Evolutionary conservation across 1,139 yeast species (phyloP).

Genomic region (Torulaspora globosa): DNA sequence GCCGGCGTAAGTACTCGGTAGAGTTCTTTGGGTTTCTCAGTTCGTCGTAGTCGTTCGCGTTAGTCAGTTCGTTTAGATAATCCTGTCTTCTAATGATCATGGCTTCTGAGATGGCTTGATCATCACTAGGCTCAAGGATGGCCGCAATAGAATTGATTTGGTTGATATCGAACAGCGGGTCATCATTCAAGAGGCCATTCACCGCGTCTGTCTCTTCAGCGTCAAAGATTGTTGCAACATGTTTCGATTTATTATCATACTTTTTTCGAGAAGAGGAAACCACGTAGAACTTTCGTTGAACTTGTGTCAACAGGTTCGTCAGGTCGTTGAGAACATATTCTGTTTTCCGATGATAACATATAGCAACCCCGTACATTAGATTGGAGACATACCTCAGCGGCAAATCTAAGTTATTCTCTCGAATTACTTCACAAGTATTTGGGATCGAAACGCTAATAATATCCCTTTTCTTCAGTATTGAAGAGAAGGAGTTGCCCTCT

Average conservation of each 20-base stretch:
- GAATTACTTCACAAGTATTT: constrained; percentile 30
- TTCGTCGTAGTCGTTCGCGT: constrained; percentile 15
- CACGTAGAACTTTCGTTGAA: constrained; percentile 22
- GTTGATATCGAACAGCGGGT: constrained; percentile 27
- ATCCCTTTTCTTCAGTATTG: constrained; percentile 27
- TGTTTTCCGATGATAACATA: constrained; percentile 34
- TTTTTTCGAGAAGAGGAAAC: constrained; percentile 5
- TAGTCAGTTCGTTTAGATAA: constrained; percentile 29
- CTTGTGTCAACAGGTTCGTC: constrained; percentile 20
- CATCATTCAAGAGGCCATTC: constrained; percentile 25
- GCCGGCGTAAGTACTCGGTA: constrained; percentile 15
- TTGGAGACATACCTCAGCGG: constrained; percentile 33
- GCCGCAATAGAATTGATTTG: constrained; percentile 18
- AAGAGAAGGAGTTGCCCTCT: constrained; percentile 2
- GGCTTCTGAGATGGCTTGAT: constrained; percentile 8
- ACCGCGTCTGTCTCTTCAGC: constrained; percentile 4
- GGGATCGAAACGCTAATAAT: constrained; percentile 34
- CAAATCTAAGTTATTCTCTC: constrained; percentile 18
- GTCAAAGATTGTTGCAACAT: constrained; percentile 7
- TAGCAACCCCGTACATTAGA: constrained; percentile 33
- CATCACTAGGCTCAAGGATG: constrained; percentile 11
- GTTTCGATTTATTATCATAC: constrained; percentile 3
- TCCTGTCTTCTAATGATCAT: constrained; percentile 29
- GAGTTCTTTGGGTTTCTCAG: constrained; percentile 1
- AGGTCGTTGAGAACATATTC: constrained; percentile 33